Evolutionary conservation across 1,284 basidiomycete species (phyloP), one percentile per base, ranked within the genome.

Genomic region (Melanopsichium pennsylvanicum): DNA sequence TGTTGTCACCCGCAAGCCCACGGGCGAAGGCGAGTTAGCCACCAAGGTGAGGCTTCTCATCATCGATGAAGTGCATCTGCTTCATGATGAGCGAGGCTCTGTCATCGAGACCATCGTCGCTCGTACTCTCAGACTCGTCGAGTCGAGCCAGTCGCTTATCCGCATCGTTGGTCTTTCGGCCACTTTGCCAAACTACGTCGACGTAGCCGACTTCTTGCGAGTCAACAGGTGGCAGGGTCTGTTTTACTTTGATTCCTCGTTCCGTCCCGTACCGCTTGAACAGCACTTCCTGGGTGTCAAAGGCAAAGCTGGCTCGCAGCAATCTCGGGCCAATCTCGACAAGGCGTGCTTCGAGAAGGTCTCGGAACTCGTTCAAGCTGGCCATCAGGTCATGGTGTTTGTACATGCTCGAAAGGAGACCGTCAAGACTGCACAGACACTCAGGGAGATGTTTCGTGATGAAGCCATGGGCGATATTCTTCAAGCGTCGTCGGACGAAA

Each of bases 71-170:
- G 92, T 99, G 0, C 96, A 99, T 83, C 84, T 99, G 23, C 86
- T 99, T 36, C 97, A 97, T 75, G 96, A 98, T 84, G 93, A 97
- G 68, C 90, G 96, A 75, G 96, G 96, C 35, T 93, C 96, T 5
- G 96, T 98, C 40, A 96, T 99, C 63, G 96, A 99, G 82, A 93
- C 94, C 0, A 98, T 99, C 73, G 94, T 99, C 5, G 96, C 96
- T 2, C 86, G 96, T 62, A 99, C 96, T 1, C 83, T 97, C 26
- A 86, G 96, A 44, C 92, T 95, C 82, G 92, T 90, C 43, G 96
- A 99, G 82, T 94, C 93, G 1, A 93, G 88, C 64, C 96, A 99
- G 84, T 93, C 92, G 0, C 85, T 98, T 39, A 98, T 98, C 74
- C 89, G 96, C n/a, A 95, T 99, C 51, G 91, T 99, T 25, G 96